These are phyloP conservation scores for Panaeolus cyanescens DNA, from an alignment of 768 basidiomycete species.

Conservation along the genomic window DNA sequence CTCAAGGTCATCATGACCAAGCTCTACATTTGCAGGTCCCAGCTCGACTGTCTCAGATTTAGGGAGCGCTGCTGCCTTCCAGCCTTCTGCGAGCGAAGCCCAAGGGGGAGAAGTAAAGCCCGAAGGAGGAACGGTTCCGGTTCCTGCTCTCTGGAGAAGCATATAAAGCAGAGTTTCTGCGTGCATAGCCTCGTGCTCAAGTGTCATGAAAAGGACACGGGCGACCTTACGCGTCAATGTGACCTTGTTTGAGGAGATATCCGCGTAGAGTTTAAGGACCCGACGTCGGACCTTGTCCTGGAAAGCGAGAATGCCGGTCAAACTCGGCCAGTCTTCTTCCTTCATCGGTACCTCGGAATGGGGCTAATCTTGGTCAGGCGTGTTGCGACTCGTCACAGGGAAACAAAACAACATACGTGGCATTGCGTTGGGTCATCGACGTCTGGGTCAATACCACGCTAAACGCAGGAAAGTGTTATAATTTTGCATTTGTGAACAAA, in stretches of 20 bases:
- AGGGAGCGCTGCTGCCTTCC: slow-evolving; percentile 52
- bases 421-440: slow-evolving; percentile 88
- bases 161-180: slow-evolving; percentile 94
- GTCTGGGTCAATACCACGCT: slow-evolving; percentile 95
- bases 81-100: slow-evolving; percentile 47
- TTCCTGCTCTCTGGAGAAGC: slow-evolving; percentile 82
- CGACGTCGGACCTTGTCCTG: slow-evolving; percentile 77
- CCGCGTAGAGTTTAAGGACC: slow-evolving; percentile 70
- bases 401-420: slow-evolving; percentile 56
- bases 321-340: slow-evolving; percentile 86
- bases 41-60: slow-evolving; percentile 49
- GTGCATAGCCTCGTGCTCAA: slow-evolving; percentile 90
- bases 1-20: slow-evolving; percentile 89
- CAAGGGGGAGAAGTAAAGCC: slow-evolving; percentile 78
- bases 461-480: slow-evolving; percentile 6
- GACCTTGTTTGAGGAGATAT: slow-evolving; percentile 54
- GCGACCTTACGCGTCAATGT: slow-evolving; percentile 65
- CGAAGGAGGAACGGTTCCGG: slow-evolving; percentile 75
- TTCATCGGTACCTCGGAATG: slow-evolving; percentile 86
- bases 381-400: not conserved
- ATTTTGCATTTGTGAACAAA: not conserved
- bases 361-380: slow-evolving; percentile 43
- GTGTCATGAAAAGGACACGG: slow-evolving; percentile 87
- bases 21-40: slow-evolving; percentile 54
- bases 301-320: slow-evolving; percentile 73